Base-by-base conservation (phyloP, 345 rosid species). In the Carallia brachiata region DNA sequence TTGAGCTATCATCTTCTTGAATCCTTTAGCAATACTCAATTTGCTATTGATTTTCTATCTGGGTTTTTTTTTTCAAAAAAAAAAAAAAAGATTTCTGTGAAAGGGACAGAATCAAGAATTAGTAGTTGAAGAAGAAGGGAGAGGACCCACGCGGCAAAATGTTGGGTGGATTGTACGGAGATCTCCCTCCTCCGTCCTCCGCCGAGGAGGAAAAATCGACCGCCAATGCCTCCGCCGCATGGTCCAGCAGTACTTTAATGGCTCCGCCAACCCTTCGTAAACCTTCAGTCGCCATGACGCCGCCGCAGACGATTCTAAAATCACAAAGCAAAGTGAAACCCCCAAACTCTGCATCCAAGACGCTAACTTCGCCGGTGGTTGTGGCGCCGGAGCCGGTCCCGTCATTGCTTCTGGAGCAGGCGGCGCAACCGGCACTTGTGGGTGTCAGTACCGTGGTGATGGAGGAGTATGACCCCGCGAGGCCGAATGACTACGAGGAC, bases 121-220 rank as follows among this genome's bases (percentile, higher is more conserved):
- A 44, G 50, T 44, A 15, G 48, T 15, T 8, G 13, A 8, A 39
- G 48, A 10, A 37, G 59, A 7, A 54, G 52, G 5, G 27, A 30
- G 48, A 52, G 32, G 28, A 4, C 4, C 5, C 55, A 58, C 61
- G 65, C 16, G 57, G 50, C 6, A 5, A 74, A 40, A 94, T 91
- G 98, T 83, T 91, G 0, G 99, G 97, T 19, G 99, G 99, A 12
- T 80, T 95, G 75, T 95, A 95, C 79, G 98, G 98, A 18, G 99
- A 92, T 59, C 97, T 95, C 9, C 98, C 99, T 67, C 99, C 99
- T n/a, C 99, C 99, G 18, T 83, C 96, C 10, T 74, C 84, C 31
- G 82, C 83, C 70, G 96, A 87, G 58, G 98, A 92, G 58, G 96
- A 90, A 53, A 91, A 94, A 63, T 81, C 96, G 50, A 75, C 75